A percentile compares a stretch with the other conserved stretches of the same genome.
Evolutionary conservation across 768 basidiomycete species (phyloP).

Genomic region (Suillus luteus): DNA sequence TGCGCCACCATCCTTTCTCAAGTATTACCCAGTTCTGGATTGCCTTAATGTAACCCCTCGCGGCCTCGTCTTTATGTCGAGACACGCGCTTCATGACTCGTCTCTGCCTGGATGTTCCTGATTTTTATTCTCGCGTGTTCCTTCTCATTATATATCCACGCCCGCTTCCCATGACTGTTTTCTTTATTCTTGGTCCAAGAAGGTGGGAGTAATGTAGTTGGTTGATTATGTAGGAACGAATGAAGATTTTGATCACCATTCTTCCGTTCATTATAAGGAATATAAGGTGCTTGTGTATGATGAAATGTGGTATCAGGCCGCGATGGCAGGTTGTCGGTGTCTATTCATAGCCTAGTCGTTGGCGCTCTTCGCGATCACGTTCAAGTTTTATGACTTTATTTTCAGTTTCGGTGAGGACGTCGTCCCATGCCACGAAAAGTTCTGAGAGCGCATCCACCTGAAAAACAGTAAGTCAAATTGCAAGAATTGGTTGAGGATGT

Average conservation of each 20-base stretch:
- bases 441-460: constrained; percentile 84
- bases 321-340: background rate
- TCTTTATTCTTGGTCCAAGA: constrained; percentile 8
- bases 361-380: constrained; percentile 58
- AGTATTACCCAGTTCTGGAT: constrained; percentile 19
- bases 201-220: constrained; percentile 21
- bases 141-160: constrained; percentile 17
- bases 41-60: constrained; percentile 22
- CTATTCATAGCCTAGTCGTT: constrained; percentile 60
- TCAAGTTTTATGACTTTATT: constrained; percentile 58
- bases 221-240: constrained; percentile 23
- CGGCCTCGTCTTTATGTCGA: constrained; percentile 13
- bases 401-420: constrained; percentile 69
- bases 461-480: constrained; percentile 7
- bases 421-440: constrained; percentile 85
- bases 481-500: background rate
- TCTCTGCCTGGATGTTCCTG: constrained; percentile 12
- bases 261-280: background rate
- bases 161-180: constrained; percentile 19
- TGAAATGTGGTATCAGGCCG: background rate
- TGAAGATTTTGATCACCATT: background rate
- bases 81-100: constrained; percentile 12
- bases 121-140: constrained; percentile 18
- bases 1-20: constrained; percentile 14
- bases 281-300: background rate